Evolutionary conservation across 2,329 filamentous ascomycete species (phyloP).

Genomic region (Fusarium keratoplasticum): DNA sequence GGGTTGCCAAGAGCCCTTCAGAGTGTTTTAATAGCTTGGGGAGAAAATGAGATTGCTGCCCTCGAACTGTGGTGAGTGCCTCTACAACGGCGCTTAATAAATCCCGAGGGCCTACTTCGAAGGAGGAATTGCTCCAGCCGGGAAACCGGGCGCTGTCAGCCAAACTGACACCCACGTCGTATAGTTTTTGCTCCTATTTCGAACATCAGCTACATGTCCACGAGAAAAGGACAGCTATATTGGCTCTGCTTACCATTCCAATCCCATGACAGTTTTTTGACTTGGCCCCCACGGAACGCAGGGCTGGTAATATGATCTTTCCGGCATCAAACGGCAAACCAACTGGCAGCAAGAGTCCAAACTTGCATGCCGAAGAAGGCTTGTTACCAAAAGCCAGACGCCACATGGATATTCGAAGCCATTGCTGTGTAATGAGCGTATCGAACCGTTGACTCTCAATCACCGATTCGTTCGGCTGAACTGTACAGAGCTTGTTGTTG

Average conservation of each 20-base stretch:
- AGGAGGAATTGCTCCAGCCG: conserved; percentile 29
- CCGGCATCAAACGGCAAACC: conserved; percentile 47
- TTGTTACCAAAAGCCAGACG: conserved; percentile 45
- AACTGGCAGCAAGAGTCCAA: conserved; percentile 32
- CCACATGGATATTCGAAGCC: conserved; percentile 49
- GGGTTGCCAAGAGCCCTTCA: conserved; percentile 16
- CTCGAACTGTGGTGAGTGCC: conserved; percentile 41
- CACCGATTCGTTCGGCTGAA: conserved; percentile 44
- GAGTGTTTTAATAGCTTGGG: conserved; percentile 45
- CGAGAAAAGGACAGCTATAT: fast-evolving
- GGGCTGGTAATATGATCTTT: conserved; percentile 43
- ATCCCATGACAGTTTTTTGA: conserved; percentile 50
- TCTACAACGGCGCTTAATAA: conserved; percentile 44
- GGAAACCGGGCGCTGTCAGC: conserved; percentile 43
- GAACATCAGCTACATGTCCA: not conserved
- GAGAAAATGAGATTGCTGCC: conserved; percentile 43
- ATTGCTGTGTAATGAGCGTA: conserved; percentile 49
- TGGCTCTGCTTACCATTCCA: conserved; percentile 39
- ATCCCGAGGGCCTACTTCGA: conserved; percentile 45
- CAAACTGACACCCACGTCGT: conserved; percentile 47
- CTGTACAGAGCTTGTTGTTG: conserved; percentile 42
- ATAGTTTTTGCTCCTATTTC: conserved; percentile 47
- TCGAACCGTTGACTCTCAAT: conserved; percentile 50
- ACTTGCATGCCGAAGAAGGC: conserved; percentile 32
- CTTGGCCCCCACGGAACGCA: conserved; percentile 40